Evolutionary conservation across 2,329 filamentous ascomycete species (phyloP).

Genomic region (Colletotrichum tofieldiae): DNA sequence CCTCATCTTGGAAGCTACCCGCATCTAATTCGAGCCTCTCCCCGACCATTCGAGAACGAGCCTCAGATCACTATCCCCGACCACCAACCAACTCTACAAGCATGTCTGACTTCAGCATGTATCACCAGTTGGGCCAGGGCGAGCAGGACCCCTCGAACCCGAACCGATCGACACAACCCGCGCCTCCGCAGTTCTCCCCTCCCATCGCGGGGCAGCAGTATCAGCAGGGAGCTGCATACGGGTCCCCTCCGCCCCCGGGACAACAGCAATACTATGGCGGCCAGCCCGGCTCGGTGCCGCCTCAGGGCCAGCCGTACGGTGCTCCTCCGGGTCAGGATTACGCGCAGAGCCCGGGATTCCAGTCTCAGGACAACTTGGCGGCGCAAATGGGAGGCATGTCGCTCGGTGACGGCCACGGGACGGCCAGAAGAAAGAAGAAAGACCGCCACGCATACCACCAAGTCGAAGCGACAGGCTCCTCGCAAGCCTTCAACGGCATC

Average conservation of each 20-base stretch:
- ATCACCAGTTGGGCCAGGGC: constrained; percentile 71
- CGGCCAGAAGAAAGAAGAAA: constrained; percentile 86
- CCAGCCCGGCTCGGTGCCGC: constrained; percentile 52
- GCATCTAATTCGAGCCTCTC: not conserved
- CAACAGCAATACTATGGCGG: constrained; percentile 60
- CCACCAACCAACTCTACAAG: constrained; percentile 36
- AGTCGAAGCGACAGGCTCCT: constrained; percentile 80
- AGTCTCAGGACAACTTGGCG: constrained; percentile 67
- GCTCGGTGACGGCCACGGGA: constrained; percentile 70
- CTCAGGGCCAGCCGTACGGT: constrained; percentile 51
- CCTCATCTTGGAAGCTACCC: constrained; percentile 22
- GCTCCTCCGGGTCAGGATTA: constrained; percentile 51
- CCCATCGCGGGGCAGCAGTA: constrained; percentile 69
- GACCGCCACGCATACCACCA: constrained; percentile 93
- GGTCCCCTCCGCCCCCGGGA: constrained; percentile 53
- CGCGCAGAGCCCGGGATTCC: constrained; percentile 51
- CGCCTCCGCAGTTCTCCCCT: constrained; percentile 70
- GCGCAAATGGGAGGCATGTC: constrained; percentile 86
- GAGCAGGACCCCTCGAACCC: constrained; percentile 71
- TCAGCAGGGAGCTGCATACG: constrained; percentile 61
- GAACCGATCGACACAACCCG: constrained; percentile 65
- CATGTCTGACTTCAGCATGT: constrained; percentile 72
- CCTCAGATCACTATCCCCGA: not conserved
- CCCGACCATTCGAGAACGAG: not conserved
- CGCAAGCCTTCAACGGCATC: constrained; percentile 79